Evolutionary conservation across 441 rosid species (phyloP).

Genomic region (Gossypium trilobum): DNA sequence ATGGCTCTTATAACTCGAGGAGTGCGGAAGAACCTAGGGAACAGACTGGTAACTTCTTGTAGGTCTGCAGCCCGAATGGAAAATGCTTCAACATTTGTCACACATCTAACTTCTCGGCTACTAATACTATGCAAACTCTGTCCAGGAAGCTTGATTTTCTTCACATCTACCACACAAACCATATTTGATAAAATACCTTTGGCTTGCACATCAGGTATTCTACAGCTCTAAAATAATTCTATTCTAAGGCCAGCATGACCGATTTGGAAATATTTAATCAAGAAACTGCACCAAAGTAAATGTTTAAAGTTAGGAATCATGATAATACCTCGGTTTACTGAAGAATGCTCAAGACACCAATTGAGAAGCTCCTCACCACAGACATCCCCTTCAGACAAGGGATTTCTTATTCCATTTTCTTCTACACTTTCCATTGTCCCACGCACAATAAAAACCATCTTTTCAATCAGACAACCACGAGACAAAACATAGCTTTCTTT

Average conservation of each 20-base stretch:
- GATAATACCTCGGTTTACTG: slow-evolving; percentile 43
- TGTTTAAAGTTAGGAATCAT: not conserved
- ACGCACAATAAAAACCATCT: slow-evolving; percentile 73
- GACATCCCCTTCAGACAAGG: slow-evolving; percentile 58
- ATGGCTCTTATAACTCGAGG: slow-evolving; percentile 50
- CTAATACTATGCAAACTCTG: slow-evolving; percentile 48
- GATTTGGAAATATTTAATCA: not conserved
- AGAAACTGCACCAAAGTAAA: not conserved
- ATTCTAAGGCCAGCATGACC: not conserved
- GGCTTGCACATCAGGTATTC: slow-evolving; percentile 6
- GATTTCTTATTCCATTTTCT: slow-evolving; percentile 36
- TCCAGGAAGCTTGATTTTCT: slow-evolving; percentile 35
- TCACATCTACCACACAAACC: slow-evolving; percentile 38
- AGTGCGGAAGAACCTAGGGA: slow-evolving; percentile 49
- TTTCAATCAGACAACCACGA: slow-evolving; percentile 49
- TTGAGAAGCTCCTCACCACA: slow-evolving; percentile 84
- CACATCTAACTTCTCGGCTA: slow-evolving; percentile 51
- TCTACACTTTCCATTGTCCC: slow-evolving; percentile 65
- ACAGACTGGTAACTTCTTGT: slow-evolving; percentile 69
- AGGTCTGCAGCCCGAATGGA: slow-evolving; percentile 66
- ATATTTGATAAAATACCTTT: slow-evolving; percentile 1
- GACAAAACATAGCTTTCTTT: slow-evolving; percentile 47
- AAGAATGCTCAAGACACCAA: slow-evolving; percentile 75
- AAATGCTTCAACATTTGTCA: slow-evolving; percentile 79
- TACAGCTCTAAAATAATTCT: not conserved